Evolutionary conservation across 2,329 filamentous ascomycete species (phyloP).

Genomic region (Curvularia hawaiiensis): DNA sequence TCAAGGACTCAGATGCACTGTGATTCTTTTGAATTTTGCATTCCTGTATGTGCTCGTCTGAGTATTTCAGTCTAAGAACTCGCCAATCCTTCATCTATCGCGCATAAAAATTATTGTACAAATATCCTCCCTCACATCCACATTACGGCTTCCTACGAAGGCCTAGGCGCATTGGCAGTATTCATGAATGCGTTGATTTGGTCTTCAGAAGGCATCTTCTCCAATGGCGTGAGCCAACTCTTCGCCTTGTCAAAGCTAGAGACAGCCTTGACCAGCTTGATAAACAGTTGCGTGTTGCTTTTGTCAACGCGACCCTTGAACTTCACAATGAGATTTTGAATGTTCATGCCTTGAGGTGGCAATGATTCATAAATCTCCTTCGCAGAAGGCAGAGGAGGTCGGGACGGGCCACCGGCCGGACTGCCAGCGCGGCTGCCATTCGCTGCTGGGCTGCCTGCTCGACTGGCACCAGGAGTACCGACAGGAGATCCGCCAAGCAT

Average conservation of each 20-base stretch:
- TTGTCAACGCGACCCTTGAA: slow-evolving; percentile 51
- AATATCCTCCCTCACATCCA: not conserved
- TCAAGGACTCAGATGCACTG: not conserved
- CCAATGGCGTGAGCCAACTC: slow-evolving; percentile 38
- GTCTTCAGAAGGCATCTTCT: slow-evolving; percentile 39
- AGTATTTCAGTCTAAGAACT: not conserved
- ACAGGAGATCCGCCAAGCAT: slow-evolving; percentile 61
- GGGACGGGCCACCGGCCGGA: slow-evolving; percentile 26
- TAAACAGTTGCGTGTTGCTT: slow-evolving; percentile 47
- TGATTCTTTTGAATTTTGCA: not conserved
- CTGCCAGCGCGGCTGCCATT: slow-evolving; percentile 41
- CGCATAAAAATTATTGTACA: slow-evolving; percentile 5
- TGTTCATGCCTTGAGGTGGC: slow-evolving; percentile 51
- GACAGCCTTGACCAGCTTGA: slow-evolving; percentile 51
- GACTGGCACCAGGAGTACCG: slow-evolving; percentile 67
- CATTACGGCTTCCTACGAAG: slow-evolving; percentile 4
- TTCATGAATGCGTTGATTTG: slow-evolving; percentile 31
- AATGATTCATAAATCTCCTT: slow-evolving; percentile 53
- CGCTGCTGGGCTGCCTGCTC: slow-evolving; percentile 49
- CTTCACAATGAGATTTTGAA: slow-evolving; percentile 46
- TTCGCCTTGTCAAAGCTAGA: slow-evolving; percentile 39
- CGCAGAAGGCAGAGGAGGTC: slow-evolving; percentile 47
- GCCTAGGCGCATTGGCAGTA: slow-evolving; percentile 16
- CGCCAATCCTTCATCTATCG: not conserved
- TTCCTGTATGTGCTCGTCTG: slow-evolving; percentile 1